Evolutionary conservation across 179 eudicot species (phyloP).

Genomic region (Patellifolia procumbens): DNA sequence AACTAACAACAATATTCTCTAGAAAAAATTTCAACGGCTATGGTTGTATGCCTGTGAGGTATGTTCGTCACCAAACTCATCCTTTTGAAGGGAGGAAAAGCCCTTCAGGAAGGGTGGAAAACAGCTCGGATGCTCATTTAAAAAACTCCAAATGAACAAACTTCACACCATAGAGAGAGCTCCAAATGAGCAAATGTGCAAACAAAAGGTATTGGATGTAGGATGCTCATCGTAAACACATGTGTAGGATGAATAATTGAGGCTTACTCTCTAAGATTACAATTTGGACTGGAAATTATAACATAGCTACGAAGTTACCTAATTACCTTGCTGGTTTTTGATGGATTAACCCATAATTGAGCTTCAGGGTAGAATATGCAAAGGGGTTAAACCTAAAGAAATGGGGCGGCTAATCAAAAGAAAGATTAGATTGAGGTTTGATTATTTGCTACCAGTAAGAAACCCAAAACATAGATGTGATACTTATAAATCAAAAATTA

Average conservation of each 20-base stretch:
- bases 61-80: too few relatives aligned
- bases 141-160: too few relatives aligned
- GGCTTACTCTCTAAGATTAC: neutral
- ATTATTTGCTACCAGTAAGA: too few relatives aligned
- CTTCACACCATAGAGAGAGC: too few relatives aligned
- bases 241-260: neutral
- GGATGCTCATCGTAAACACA: too few relatives aligned
- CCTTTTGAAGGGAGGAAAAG: too few relatives aligned
- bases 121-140: too few relatives aligned
- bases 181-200: too few relatives aligned
- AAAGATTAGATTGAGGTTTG: neutral
- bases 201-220: too few relatives aligned
- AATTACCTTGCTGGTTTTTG: neutral
- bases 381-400: neutral
- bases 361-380: neutral
- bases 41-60: too few relatives aligned
- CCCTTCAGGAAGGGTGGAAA: too few relatives aligned
- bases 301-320: neutral
- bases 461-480: neutral
- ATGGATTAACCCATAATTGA: neutral
- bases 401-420: neutral
- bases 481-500: neutral
- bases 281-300: neutral
- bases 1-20: neutral
- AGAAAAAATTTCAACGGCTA: neutral